Base-by-base conservation (phyloP, 192 early-diverging fungal genomes). In the Entomortierella beljakovae region DNA sequence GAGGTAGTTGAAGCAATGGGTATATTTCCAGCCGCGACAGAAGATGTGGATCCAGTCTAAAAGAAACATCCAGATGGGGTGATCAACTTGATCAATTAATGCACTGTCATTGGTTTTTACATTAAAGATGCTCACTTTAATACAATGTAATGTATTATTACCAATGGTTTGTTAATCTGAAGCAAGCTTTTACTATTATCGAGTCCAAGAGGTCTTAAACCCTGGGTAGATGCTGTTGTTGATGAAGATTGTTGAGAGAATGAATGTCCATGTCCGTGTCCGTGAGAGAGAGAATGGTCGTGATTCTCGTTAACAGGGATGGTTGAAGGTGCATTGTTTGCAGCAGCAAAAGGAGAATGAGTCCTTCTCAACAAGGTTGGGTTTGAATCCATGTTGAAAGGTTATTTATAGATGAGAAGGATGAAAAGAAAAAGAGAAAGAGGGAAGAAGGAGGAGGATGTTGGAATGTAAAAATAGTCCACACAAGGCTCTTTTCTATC, bases 261-360 rank as follows among this genome's bases (percentile, higher is more conserved):
- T 63, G 61, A 31, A n/a, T n/a, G n/a, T n/a, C 11, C 26, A 26
- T 55, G 64, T 43, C 52, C 52, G 26, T 74, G 79, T 3, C 59
- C 0, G 15, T 52, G 71, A 6, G 48, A 26, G 4, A 57, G 55
- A 40, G 56, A 29, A 31, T 70, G 53, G 22, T 48, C 43, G 48
- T 68, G 42, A 26, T 62, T 68, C 25, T 64, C 59, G n/a, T n/a
- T n/a, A 42, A 63, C 55, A 42, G 65, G 57, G 43, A 68, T 23
- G 26, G 72, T 68, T 2, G 59, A 62, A 6, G 68, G 25, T 26
- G 68, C 42, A 10, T 60, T 55, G 18, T 64, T 43, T 15, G 69
- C 65, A 29, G 67, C 73, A 49, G 61, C 64, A 15, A 79, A 71
- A 22, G 73, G 81, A 35, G 66, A 77, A 29, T 68, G 81, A 4